Percentiles rank a stretch among this genome's conserved stretches.
Conservation (phyloP, 441 rosid genomes). For the Theobroma grandiflorum region DNA sequence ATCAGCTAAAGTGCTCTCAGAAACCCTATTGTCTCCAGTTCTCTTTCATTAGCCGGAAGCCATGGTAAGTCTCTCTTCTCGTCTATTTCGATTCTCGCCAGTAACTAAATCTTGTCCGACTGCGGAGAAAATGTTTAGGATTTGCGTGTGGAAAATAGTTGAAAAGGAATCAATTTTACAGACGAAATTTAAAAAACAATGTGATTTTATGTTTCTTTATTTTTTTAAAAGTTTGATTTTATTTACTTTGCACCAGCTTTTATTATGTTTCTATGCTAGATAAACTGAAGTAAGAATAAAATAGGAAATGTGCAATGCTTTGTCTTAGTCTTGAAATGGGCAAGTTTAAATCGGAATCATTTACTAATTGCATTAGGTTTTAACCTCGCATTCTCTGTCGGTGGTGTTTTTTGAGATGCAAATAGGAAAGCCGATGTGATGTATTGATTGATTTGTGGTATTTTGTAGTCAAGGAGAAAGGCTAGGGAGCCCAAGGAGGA, state of each 20-base stretch:
- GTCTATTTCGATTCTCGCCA: background rate
- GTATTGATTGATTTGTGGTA: background rate
- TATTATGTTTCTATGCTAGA: background rate
- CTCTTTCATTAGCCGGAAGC: background rate
- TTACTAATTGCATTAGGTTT: background rate
- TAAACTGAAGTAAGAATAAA: background rate
- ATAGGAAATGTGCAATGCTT: background rate
- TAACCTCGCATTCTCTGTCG: background rate
- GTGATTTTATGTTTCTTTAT: background rate
- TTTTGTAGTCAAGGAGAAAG: conserved; percentile 52
- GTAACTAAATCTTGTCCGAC: background rate
- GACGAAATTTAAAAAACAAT: background rate
- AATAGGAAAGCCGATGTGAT: background rate
- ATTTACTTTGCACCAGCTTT: background rate
- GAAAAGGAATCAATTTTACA: background rate
- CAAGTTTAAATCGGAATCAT: background rate
- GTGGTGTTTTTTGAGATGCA: background rate
- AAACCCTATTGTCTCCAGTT: background rate
- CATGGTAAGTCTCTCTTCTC: conserved; percentile 21
- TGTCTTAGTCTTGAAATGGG: background rate
- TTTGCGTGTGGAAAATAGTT: background rate
- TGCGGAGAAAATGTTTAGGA: background rate
- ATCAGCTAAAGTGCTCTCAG: background rate
- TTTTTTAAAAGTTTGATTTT: background rate
- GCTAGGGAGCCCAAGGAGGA: conserved; percentile 76